Conservation (phyloP, 2,329 filamentous ascomycete species). For the Grosmannia serpens region DNA sequence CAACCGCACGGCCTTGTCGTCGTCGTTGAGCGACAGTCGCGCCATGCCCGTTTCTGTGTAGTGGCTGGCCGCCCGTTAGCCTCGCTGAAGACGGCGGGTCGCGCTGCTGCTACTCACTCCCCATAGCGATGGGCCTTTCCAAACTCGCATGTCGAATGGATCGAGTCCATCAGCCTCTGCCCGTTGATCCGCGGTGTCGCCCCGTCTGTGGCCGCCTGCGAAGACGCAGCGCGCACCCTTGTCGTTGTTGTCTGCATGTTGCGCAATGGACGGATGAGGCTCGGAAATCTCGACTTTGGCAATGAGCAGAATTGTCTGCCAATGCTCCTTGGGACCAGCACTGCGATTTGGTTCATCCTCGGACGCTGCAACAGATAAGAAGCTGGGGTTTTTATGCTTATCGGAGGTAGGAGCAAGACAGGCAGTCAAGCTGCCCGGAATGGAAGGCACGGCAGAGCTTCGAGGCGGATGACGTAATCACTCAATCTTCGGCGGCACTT, state of each 20-base stretch:
- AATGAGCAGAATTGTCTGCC: neutral
- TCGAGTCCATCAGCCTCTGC: conserved; percentile 8
- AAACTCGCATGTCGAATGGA: conserved; percentile 13
- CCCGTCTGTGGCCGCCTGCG: neutral
- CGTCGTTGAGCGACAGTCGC: conserved; percentile 58
- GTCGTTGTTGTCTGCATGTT: neutral
- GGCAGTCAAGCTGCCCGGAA: too few species aligned
- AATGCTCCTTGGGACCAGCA: neutral
- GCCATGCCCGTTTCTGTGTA: conserved; percentile 59
- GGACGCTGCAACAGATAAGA: neutral
- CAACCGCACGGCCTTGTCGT: conserved; percentile 59
- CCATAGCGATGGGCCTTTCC: conserved; percentile 13
- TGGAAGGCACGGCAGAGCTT: neutral
- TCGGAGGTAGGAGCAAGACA: too few species aligned
- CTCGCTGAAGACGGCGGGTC: neutral
- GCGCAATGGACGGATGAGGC: neutral
- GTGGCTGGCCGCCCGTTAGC: conserved; percentile 1
- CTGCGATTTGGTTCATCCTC: neutral
- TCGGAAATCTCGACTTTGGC: neutral
- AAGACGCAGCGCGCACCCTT: neutral
- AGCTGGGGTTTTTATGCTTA: neutral
- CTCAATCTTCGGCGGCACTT: too few species aligned
- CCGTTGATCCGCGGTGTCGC: conserved; percentile 7
- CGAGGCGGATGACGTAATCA: neutral
- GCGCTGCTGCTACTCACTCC: conserved; percentile 3